Evolutionary conservation across 495 filamentous ascomycete genomes (phyloP), one percentile per base, ranked within the genome.

Genomic region (Pyrenula massariospora): DNA sequence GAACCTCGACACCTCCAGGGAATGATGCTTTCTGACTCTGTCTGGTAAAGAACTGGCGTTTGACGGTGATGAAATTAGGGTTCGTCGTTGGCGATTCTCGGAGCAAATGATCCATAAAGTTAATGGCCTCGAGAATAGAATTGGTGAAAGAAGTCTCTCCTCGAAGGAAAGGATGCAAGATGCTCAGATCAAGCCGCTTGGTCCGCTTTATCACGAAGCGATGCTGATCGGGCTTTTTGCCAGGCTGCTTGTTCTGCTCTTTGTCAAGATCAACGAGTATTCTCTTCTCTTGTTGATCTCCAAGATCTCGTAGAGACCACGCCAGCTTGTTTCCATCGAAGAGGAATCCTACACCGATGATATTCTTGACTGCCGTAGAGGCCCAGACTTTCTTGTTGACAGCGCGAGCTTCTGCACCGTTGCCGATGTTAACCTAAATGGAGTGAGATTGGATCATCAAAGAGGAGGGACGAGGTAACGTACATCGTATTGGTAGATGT

Each of bases 41-140:
- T 54, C 74, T 72, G 54, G 62, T 66, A 65, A 91, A 95, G 71
- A 93, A 94, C 0, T 81, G 85, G 22, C 89, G 85, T 66, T 86
- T 90, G 63, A 94, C 82, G 0, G 78, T 70, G 0, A 80, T 76
- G 62, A 84, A 84, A 5, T 73, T 67, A 42, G 31, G 31, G 31
- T 42, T 42, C 58, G 78, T 72, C 0, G 82, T 82, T 0, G 93
- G 89, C 1, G 65, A 70, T 68, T 95, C 84, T 12, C 92, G 89
- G 42, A 98, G 69, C 20, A 89, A 71, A 65, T 98, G 93, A 59
- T 98, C 92, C 1, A 97, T 72, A 68, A 96, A 94, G 66, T 86
- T 79, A 75, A 31, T 53, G 21, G 87, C 83, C 63, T 94, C 87
- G 15, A 95, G 71, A 24, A 90, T 79, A 11, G 70, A 59, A 24